phyloP scores from a whole-genome alignment of 2,329 filamentous ascomycete species.

The Ascochyta fabae region DNA sequence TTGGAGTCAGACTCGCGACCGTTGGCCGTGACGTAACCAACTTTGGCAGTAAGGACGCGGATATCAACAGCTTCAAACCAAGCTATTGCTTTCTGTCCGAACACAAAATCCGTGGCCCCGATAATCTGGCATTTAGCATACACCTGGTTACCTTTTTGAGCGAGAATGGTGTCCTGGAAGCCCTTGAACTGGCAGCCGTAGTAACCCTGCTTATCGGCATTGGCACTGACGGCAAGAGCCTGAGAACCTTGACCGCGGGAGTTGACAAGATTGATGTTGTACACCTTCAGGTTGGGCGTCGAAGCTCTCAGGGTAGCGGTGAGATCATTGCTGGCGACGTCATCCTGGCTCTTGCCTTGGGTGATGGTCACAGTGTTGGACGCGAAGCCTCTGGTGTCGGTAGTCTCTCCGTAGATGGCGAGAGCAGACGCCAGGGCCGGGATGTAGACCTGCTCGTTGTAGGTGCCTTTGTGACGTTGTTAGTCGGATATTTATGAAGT shows the following conservation, averaged over 20 bases:
- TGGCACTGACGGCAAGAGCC: conserved; percentile 61
- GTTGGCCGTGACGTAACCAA: conserved; percentile 52
- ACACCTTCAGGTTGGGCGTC: conserved; percentile 62
- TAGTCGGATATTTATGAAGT: background rate
- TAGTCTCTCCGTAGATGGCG: conserved; percentile 66
- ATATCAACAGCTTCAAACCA: conserved; percentile 62
- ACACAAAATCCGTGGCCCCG: conserved; percentile 65
- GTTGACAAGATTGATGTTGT: conserved; percentile 65
- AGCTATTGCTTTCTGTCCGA: conserved; percentile 59
- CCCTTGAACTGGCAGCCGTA: conserved; percentile 63
- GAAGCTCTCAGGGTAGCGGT: conserved; percentile 59
- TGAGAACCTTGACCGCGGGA: conserved; percentile 57
- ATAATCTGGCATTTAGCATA: conserved; percentile 64
- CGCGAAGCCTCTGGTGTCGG: conserved; percentile 56
- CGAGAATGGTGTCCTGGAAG: conserved; percentile 61
- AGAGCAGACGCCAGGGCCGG: conserved; percentile 56
- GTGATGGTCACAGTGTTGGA: conserved; percentile 66
- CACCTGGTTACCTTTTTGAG: conserved; percentile 58
- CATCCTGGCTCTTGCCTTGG: conserved; percentile 55
- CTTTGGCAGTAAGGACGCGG: conserved; percentile 50
- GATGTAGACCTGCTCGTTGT: conserved; percentile 66
- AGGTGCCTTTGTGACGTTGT: conserved; percentile 52
- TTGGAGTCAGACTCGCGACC: conserved; percentile 41
- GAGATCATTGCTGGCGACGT: conserved; percentile 59
- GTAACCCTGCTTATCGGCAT: conserved; percentile 61